Evolutionary conservation across 2,329 filamentous ascomycete species (phyloP).

Genomic region (Fusarium sterilihyphosum): DNA sequence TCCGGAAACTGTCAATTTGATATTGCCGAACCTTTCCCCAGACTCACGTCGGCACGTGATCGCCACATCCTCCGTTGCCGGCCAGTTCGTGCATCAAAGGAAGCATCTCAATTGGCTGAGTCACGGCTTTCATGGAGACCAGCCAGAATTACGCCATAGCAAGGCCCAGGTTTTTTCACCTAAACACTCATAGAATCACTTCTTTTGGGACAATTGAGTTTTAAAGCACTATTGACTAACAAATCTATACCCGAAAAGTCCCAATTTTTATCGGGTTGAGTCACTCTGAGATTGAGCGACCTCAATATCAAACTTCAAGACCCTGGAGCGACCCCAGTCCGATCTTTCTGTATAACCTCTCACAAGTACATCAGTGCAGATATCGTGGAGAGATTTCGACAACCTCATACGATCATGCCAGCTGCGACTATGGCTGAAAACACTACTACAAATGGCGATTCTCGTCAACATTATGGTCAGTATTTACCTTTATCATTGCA

Average conservation of each 20-base stretch:
- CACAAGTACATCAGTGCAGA: neutral
- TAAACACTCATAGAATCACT: slow-evolving; percentile 34
- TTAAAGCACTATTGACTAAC: slow-evolving; percentile 18
- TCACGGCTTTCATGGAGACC: slow-evolving; percentile 29
- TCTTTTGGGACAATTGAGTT: slow-evolving; percentile 22
- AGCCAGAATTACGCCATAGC: slow-evolving; percentile 44
- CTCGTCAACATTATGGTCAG: slow-evolving; percentile 46
- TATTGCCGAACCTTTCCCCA: neutral
- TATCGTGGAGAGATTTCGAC: slow-evolving; percentile 1
- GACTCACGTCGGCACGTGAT: slow-evolving; percentile 26
- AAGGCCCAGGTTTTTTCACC: slow-evolving; percentile 34
- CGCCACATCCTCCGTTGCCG: slow-evolving; percentile 31
- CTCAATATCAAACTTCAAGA: slow-evolving; percentile 16
- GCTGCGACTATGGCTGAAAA: slow-evolving; percentile 40
- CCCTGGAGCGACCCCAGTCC: slow-evolving; percentile 20
- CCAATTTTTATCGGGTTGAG: slow-evolving; percentile 20
- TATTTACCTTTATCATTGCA: slow-evolving; percentile 17
- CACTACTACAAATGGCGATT: slow-evolving; percentile 24
- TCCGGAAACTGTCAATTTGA: neutral
- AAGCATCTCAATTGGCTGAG: slow-evolving; percentile 41
- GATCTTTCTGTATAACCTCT: slow-evolving; percentile 20
- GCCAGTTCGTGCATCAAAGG: slow-evolving; percentile 17
- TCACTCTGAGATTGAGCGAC: slow-evolving; percentile 4
- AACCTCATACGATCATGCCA: slow-evolving; percentile 20
- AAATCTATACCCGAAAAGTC: slow-evolving; percentile 19